Conservation (phyloP, 257 asterid genomes). For the Capsicum rhomboideum region DNA sequence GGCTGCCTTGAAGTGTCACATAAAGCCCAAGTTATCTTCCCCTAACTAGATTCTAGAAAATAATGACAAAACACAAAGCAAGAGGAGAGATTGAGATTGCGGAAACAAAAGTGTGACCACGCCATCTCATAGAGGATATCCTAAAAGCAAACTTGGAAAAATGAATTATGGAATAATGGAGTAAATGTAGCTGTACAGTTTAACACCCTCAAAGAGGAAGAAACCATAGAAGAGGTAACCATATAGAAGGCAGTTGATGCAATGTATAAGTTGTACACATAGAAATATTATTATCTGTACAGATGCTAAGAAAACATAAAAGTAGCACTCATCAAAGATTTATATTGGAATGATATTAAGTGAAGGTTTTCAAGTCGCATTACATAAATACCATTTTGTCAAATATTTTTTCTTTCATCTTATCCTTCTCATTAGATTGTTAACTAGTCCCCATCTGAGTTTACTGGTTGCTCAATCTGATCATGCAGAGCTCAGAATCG, state of each 20-base stretch:
- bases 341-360: not conserved
- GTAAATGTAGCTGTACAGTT: not conserved
- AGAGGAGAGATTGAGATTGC: not conserved
- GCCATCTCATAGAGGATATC: not conserved
- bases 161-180: not conserved
- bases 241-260: not conserved
- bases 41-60: slow-evolving; percentile 37
- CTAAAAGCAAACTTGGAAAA: not conserved
- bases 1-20: slow-evolving; percentile 87
- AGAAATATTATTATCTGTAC: not conserved
- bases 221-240: no score
- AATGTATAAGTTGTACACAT: no score
- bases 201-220: not conserved
- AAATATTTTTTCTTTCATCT: not conserved
- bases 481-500: not conserved
- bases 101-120: not conserved
- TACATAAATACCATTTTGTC: no score
- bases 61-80: not conserved
- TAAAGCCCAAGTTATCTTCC: slow-evolving; percentile 90
- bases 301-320: not conserved
- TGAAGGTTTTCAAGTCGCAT: not conserved
- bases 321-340: not conserved
- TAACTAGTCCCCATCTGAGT: not conserved
- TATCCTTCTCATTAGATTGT: not conserved
- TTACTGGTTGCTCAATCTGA: not conserved